Conservation (phyloP, 164 flowering plant genomes). For the Sextonia rubra region DNA sequence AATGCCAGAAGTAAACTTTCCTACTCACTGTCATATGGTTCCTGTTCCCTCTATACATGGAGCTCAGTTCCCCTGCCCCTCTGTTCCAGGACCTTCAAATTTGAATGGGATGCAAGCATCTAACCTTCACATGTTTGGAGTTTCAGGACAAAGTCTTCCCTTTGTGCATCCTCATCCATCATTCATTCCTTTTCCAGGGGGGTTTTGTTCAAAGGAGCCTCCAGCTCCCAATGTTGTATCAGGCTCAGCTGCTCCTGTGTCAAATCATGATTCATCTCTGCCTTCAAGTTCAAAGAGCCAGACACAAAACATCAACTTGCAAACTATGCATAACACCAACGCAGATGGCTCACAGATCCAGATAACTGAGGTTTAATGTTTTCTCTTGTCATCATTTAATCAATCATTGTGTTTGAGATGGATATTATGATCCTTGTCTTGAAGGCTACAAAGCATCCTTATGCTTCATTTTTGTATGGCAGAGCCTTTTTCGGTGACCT, state of each 20-base stretch:
- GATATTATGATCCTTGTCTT: not conserved
- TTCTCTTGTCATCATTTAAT: not conserved
- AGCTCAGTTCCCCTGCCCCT: constrained; percentile 41
- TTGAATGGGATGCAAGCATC: constrained; percentile 51
- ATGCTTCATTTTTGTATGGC: not conserved
- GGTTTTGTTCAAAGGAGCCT: constrained; percentile 30
- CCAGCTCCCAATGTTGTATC: constrained; percentile 28
- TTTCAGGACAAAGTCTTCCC: constrained; percentile 55
- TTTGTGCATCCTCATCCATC: constrained; percentile 49
- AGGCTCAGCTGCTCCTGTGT: constrained; percentile 22
- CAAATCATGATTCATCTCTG: constrained; percentile 29
- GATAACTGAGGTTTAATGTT: constrained; percentile 17
- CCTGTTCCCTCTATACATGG: constrained; percentile 60
- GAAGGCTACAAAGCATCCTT: not conserved
- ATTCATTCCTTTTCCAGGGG: constrained; percentile 36
- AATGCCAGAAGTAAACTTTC: constrained; percentile 51
- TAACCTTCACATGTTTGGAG: constrained; percentile 44
- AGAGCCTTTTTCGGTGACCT: no score
- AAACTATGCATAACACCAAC: constrained; percentile 3
- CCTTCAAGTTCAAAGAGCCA: constrained; percentile 23
- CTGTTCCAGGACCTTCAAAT: constrained; percentile 32
- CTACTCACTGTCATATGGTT: constrained; percentile 44
- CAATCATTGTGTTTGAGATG: not conserved
- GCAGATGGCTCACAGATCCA: constrained; percentile 13
- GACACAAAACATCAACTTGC: constrained; percentile 8